These are phyloP conservation scores for Naganishia liquefaciens DNA, from an alignment of 1,284 basidiomycete species.

Conservation along the genomic window DNA sequence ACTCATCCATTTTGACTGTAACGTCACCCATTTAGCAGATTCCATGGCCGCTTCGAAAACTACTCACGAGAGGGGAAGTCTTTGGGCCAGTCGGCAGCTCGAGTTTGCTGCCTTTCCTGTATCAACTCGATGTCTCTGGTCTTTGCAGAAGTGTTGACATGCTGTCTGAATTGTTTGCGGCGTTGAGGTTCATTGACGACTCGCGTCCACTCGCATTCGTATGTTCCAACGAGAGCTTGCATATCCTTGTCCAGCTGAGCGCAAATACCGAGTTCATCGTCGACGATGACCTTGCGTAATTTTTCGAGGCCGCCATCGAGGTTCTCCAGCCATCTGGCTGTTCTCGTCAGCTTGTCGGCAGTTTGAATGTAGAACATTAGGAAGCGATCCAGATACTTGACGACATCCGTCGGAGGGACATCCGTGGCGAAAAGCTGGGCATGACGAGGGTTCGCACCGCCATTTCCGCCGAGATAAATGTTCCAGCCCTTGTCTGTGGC, in stretches of 20 bases:
- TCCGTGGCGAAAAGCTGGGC: constrained; percentile 60
- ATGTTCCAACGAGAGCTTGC: constrained; percentile 66
- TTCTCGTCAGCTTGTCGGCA: constrained; percentile 68
- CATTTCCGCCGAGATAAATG: constrained; percentile 73
- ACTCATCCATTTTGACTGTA: constrained; percentile 36
- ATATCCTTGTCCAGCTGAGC: constrained; percentile 70
- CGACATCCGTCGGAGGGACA: constrained; percentile 65
- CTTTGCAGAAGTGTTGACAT: constrained; percentile 67
- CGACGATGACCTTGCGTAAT: constrained; percentile 66
- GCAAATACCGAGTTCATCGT: constrained; percentile 77
- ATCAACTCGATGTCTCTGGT: constrained; percentile 61
- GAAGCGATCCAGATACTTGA: constrained; percentile 69
- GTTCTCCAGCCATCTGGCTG: constrained; percentile 72
- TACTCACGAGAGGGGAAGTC: constrained; percentile 58
- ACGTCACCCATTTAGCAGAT: neutral
- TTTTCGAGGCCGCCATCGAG: constrained; percentile 71
- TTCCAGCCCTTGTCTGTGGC: constrained; percentile 78
- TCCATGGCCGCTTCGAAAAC: constrained; percentile 36
- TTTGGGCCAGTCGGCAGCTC: constrained; percentile 72
- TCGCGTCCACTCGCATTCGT: constrained; percentile 70
- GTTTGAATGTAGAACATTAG: constrained; percentile 72
- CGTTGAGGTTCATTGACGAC: constrained; percentile 63
- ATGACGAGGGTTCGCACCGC: constrained; percentile 67
- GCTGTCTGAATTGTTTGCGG: constrained; percentile 66
- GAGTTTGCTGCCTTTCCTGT: constrained; percentile 64